Evolutionary conservation across 2,329 filamentous ascomycete genomes (phyloP), one percentile per base, ranked within the genome.

Genomic region (Penicillium decumbens): DNA sequence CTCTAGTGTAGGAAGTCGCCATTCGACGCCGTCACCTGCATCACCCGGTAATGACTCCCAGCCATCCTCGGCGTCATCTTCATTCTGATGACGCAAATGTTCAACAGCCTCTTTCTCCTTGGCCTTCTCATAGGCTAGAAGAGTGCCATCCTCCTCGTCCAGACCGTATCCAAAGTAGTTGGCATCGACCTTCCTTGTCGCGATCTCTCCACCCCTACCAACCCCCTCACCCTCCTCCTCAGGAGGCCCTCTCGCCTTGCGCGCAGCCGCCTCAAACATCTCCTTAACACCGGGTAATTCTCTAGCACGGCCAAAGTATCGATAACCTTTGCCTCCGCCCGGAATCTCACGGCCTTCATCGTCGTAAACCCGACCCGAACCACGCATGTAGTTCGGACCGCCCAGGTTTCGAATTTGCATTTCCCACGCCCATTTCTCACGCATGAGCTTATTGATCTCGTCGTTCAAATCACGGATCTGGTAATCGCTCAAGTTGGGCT

Each of bases 401-500:
- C 93, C 93, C 23, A 97, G 71, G 64, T 95, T 95, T 50, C 91
- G 82, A 61, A 98, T 96, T 73, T 96, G 90, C 61, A 93, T 83
- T 77, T 98, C 93, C 93, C 93, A 98, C 81, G 95, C 91, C 80
- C 95, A 90, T 74, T 98, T 98, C 77, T 98, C 93, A 57, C 90
- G 85, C 89, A 98, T 96, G 55, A 95, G 80, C 75, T 95, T 95
- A 78, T 98, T 98, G 78, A 98, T 95, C 74, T 98, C 93, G 72
- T 98, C 93, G 75, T 98, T 98, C 67, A 98, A 78, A 72, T 98
- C 93, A 65, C 93, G 85, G 71, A 98, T 89, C 77, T 97, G 93
- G 76, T 88, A 97, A 78, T 98, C 93, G 72, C 84, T 89, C n/a
- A 98, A 80, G 41, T 86, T 84, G 7, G 82, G 77, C 63, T 98